These are phyloP conservation scores for Sarocladium oryzae DNA, from an alignment of 2,329 filamentous ascomycete species.

Conservation along the genomic window DNA sequence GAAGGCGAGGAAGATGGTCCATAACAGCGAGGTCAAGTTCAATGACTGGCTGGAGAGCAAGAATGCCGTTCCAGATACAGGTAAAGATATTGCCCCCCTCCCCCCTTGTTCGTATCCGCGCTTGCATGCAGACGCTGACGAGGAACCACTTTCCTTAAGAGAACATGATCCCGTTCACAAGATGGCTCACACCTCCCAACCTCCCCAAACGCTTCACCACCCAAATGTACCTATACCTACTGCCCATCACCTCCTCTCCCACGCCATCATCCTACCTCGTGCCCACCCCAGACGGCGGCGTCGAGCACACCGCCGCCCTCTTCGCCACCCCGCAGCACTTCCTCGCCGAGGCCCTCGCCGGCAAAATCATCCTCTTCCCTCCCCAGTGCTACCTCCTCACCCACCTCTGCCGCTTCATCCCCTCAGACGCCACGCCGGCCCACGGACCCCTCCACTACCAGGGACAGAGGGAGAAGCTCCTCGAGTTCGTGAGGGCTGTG, in stretches of 20 bases:
- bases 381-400: constrained; percentile 75
- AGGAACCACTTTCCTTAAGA: constrained; percentile 33
- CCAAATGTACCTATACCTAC: constrained; percentile 93
- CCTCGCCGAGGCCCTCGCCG: constrained; percentile 55
- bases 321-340: constrained; percentile 68
- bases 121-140: not conserved
- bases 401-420: constrained; percentile 49
- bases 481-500: constrained; percentile 42
- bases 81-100: constrained; percentile 33
- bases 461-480: constrained; percentile 44
- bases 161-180: constrained; percentile 72
- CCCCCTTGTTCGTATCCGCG: too few relatives aligned
- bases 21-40: constrained; percentile 61
- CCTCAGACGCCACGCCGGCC: constrained; percentile 23
- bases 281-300: constrained; percentile 64
- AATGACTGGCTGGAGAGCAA: constrained; percentile 52
- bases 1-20: constrained; percentile 60
- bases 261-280: constrained; percentile 41
- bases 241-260: constrained; percentile 50
- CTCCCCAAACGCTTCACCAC: constrained; percentile 78
- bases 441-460: constrained; percentile 30
- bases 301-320: constrained; percentile 63
- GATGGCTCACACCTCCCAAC: constrained; percentile 79
- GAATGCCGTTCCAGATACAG: constrained; percentile 58
- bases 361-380: constrained; percentile 78